phyloP scores from a whole-genome alignment of 495 filamentous ascomycete species.

The Lasiosphaeria ovina region DNA sequence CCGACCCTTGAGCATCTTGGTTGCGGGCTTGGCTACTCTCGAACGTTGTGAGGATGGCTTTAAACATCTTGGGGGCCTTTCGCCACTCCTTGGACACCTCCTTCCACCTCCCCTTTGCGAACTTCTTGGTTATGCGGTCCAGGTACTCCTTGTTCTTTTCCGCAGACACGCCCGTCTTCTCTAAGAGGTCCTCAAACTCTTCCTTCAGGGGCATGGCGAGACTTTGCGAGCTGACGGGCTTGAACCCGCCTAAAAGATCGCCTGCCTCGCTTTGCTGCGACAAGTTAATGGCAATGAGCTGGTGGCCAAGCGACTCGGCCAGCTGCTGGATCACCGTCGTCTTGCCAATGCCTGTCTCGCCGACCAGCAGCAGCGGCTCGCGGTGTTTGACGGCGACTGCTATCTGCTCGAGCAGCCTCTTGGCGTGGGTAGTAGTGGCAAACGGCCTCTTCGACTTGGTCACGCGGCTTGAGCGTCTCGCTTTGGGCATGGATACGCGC shows the following conservation, averaged over 20 bases:
- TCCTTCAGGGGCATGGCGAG: conserved; percentile 89
- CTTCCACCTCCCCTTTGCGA: conserved; percentile 80
- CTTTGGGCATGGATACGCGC: conserved; percentile 57
- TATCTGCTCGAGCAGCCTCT: conserved; percentile 77
- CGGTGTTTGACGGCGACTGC: conserved; percentile 74
- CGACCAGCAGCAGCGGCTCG: conserved; percentile 89
- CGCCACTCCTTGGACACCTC: conserved; percentile 81
- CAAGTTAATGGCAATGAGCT: conserved; percentile 86
- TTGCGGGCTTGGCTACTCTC: conserved; percentile 28
- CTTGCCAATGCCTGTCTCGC: conserved; percentile 97
- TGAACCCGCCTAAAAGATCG: conserved; percentile 92
- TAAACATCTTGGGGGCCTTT: conserved; percentile 81
- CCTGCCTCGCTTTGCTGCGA: conserved; percentile 96
- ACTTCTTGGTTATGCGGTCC: conserved; percentile 71
- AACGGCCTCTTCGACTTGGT: conserved; percentile 58
- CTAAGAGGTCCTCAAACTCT: conserved; percentile 86
- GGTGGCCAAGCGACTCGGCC: conserved; percentile 74
- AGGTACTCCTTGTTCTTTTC: conserved; percentile 86
- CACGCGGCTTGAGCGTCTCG: conserved; percentile 37
- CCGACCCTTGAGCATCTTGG: conserved; percentile 31
- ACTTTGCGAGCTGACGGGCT: conserved; percentile 85
- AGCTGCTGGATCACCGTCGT: conserved; percentile 93
- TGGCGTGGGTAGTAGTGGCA: conserved; percentile 69
- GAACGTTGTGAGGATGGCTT: conserved; percentile 60
- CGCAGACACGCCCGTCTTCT: conserved; percentile 72